These are phyloP conservation scores for Blastobotrys malaysiensis DNA, from an alignment of 1,139 yeast genomes.

Conservation along the genomic window DNA sequence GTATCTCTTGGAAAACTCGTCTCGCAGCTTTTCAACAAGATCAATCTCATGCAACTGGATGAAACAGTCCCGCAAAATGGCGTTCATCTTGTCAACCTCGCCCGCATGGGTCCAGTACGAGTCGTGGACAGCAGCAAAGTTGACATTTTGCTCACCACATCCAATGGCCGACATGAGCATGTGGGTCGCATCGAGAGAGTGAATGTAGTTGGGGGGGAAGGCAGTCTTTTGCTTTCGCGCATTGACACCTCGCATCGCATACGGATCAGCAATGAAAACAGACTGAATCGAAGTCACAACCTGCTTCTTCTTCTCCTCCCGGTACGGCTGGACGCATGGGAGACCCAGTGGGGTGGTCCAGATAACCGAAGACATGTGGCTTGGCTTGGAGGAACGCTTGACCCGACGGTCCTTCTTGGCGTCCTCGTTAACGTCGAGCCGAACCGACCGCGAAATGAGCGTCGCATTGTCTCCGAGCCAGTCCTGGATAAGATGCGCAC, in stretches of 20 bases:
- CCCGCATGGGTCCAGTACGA: slow-evolving; percentile 98
- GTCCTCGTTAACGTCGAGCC: slow-evolving; percentile 48
- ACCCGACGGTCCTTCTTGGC: slow-evolving; percentile 3
- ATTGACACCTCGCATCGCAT: slow-evolving; percentile 74
- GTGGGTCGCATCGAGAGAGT: slow-evolving; percentile 94
- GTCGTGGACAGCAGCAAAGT: slow-evolving; percentile 97
- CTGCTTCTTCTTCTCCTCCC: slow-evolving; percentile 58
- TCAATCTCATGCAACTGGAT: slow-evolving; percentile 70
- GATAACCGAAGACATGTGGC: slow-evolving; percentile 77
- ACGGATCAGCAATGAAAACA: slow-evolving; percentile 77
- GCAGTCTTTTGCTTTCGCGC: slow-evolving; percentile 87
- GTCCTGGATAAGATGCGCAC: slow-evolving; percentile 93
- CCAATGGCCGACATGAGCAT: slow-evolving; percentile 86
- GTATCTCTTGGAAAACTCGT: slow-evolving; percentile 80
- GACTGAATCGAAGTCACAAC: slow-evolving; percentile 79
- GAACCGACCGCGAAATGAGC: slow-evolving; percentile 70
- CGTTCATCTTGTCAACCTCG: slow-evolving; percentile 70
- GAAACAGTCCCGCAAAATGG: slow-evolving; percentile 70
- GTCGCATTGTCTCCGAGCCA: slow-evolving; percentile 90
- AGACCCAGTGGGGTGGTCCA: slow-evolving; percentile 97
- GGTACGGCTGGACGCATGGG: slow-evolving; percentile 88
- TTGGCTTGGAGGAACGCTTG: slow-evolving; percentile 18
- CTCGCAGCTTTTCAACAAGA: slow-evolving; percentile 60
- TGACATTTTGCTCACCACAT: slow-evolving; percentile 60
- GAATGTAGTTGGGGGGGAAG: slow-evolving; percentile 94